Conservation (phyloP, 495 filamentous ascomycete species). For the Sordaria brevicollis region DNA sequence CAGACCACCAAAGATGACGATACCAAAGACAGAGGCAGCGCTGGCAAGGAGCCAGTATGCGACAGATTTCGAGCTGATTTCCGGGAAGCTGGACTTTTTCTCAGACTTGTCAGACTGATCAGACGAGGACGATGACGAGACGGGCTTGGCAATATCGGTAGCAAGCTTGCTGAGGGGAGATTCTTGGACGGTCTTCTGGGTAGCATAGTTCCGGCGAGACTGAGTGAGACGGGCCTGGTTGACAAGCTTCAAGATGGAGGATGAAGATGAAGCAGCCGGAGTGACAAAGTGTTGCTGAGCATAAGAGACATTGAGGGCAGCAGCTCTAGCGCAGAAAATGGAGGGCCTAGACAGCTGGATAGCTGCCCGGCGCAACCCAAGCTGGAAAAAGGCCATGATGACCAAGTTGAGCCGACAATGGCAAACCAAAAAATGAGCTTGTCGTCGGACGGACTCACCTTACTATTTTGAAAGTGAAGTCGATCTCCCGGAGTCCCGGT, state of each 20-base stretch:
- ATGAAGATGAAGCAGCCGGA: not conserved
- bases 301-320: slow-evolving; percentile 19
- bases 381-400: slow-evolving; percentile 38
- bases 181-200: slow-evolving; percentile 1
- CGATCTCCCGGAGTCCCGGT: not conserved
- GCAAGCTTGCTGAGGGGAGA: slow-evolving; percentile 4
- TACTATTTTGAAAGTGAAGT: not conserved
- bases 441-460: not conserved
- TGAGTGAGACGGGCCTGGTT: not conserved
- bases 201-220: slow-evolving; percentile 1
- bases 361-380: slow-evolving; percentile 40
- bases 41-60: slow-evolving; percentile 91
- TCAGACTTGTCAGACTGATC: not conserved
- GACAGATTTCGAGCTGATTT: slow-evolving; percentile 59
- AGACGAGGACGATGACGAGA: not conserved
- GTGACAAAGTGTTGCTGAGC: slow-evolving; percentile 9
- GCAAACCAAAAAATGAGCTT: slow-evolving; percentile 1
- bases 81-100: slow-evolving; percentile 49
- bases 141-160: slow-evolving; percentile 5
- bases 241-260: slow-evolving; percentile 10
- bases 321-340: slow-evolving; percentile 42
- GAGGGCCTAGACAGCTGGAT: slow-evolving; percentile 44
- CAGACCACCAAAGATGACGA: slow-evolving; percentile 89
- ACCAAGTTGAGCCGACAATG: slow-evolving; percentile 4
- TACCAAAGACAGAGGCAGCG: slow-evolving; percentile 86